These are phyloP conservation scores for Panicum miliaceum DNA, from an alignment of 176 grass and related monocot species.

Conservation along the genomic window DNA sequence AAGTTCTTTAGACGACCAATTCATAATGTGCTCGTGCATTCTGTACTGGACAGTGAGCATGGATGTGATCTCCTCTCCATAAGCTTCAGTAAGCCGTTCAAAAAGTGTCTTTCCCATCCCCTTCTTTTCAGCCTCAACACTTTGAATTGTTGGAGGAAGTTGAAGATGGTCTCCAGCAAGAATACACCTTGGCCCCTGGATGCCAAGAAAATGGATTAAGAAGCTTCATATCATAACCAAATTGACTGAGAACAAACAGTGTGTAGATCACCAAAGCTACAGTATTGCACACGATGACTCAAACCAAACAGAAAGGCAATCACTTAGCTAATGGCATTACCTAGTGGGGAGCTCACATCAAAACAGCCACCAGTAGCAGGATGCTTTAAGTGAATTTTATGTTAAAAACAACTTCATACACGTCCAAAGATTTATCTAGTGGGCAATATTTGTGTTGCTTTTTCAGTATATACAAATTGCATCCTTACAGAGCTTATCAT, in stretches of 20 bases:
- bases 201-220: conserved; percentile 30
- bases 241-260: neutral
- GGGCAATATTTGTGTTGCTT: neutral
- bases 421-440: neutral
- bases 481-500: conserved; percentile 9
- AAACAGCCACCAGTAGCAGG: neutral
- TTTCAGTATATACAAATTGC: conserved; percentile 24
- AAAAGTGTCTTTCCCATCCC: conserved; percentile 95
- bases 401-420: neutral
- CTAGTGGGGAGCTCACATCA: neutral
- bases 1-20: conserved; percentile 98
- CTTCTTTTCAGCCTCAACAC: conserved; percentile 90
- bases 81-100: conserved; percentile 80
- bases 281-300: conserved; percentile 15
- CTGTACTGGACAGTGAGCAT: conserved; percentile 97
- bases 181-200: conserved; percentile 82
- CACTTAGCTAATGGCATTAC: conserved; percentile 12
- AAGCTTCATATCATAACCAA: neutral
- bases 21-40: conserved; percentile 96
- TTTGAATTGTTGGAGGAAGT: conserved; percentile 92
- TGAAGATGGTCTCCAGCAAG: conserved; percentile 97
- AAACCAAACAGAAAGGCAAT: conserved; percentile 28
- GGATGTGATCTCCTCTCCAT: conserved; percentile 73
- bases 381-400: conserved; percentile 13
- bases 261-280: neutral